Evolutionary conservation across 352 stramenopile species (phyloP).

Genomic region (Phytophthora sojae): DNA sequence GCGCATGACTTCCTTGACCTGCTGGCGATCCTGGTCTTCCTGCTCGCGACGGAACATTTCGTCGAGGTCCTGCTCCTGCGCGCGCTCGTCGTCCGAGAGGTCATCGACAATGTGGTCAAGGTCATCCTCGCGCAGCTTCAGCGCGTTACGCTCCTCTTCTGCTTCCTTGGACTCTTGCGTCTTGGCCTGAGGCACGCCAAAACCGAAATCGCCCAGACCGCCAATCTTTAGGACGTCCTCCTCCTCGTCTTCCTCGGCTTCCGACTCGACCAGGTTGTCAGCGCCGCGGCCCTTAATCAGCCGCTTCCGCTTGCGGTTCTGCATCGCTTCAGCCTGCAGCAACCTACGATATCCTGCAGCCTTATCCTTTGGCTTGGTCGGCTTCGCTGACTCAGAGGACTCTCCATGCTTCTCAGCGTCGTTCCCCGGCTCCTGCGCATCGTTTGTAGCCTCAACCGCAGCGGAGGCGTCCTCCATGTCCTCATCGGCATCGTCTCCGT

Average conservation of each 20-base stretch:
- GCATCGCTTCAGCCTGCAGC: slow-evolving; percentile 62
- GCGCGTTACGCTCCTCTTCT: slow-evolving; percentile 76
- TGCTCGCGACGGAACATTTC: slow-evolving; percentile 79
- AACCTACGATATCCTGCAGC: slow-evolving; percentile 74
- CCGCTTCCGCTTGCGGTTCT: slow-evolving; percentile 65
- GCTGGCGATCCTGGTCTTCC: slow-evolving; percentile 71
- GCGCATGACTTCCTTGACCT: slow-evolving; percentile 87
- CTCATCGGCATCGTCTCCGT: slow-evolving; percentile 37
- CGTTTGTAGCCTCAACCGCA: slow-evolving; percentile 15
- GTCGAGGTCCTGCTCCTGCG: slow-evolving; percentile 68
- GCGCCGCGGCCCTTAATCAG: slow-evolving; percentile 48
- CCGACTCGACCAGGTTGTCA: slow-evolving; percentile 78
- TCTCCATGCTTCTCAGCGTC: slow-evolving; percentile 5
- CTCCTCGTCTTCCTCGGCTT: slow-evolving; percentile 89
- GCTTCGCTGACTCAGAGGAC: slow-evolving; percentile 15
- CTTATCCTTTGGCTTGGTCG: slow-evolving; percentile 50
- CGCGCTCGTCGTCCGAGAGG: slow-evolving; percentile 83
- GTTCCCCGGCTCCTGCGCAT: slow-evolving; percentile 19
- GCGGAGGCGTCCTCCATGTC: slow-evolving; percentile 28
- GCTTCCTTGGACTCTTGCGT: slow-evolving; percentile 80
- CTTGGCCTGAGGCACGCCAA: slow-evolving; percentile 73
- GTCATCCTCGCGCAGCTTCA: slow-evolving; percentile 82
- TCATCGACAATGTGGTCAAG: slow-evolving; percentile 89
- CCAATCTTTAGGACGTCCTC: slow-evolving; percentile 86
- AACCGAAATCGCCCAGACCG: slow-evolving; percentile 86